Evolutionary conservation across 2,329 filamentous ascomycete species (phyloP).

Genomic region (Balansia obtecta): DNA sequence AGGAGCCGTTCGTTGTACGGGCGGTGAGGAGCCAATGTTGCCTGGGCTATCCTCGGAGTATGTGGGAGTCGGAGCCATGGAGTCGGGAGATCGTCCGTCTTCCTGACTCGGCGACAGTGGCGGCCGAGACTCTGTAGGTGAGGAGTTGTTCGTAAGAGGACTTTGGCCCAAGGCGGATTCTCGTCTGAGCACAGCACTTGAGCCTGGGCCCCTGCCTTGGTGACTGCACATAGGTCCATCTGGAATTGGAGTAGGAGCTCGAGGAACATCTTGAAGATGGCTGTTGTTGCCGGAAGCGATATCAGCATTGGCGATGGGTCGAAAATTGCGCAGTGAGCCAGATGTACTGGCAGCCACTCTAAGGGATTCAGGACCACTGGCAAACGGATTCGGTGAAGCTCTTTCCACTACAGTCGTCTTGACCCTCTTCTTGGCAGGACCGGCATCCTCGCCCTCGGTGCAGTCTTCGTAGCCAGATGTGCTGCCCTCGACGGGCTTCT

Average conservation of each 20-base stretch:
- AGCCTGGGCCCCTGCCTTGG: constrained; percentile 19
- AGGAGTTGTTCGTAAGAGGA: constrained; percentile 33
- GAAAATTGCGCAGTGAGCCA: constrained; percentile 73
- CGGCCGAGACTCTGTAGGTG: constrained; percentile 26
- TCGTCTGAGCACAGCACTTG: constrained; percentile 35
- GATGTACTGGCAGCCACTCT: constrained; percentile 85
- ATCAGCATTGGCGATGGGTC: constrained; percentile 49
- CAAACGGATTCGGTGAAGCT: constrained; percentile 61
- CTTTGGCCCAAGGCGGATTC: constrained; percentile 47
- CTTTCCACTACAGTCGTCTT: constrained; percentile 58
- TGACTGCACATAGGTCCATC: constrained; percentile 20
- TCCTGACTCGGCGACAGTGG: constrained; percentile 33
- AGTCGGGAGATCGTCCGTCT: constrained; percentile 42
- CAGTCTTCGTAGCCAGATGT: constrained; percentile 63
- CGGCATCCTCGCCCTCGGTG: constrained; percentile 45
- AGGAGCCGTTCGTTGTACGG: constrained; percentile 52
- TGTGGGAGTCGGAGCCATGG: constrained; percentile 36
- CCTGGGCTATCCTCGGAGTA: constrained; percentile 57
- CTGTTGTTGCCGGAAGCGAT: constrained; percentile 22
- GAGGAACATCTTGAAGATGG: constrained; percentile 59
- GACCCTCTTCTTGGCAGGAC: constrained; percentile 53
- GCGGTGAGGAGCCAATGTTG: constrained; percentile 83
- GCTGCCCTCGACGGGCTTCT: constrained; percentile 47
- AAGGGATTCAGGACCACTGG: constrained; percentile 63
- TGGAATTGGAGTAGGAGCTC: constrained; percentile 67